These are phyloP conservation scores for Tetratostichococcus sp. DNA, from an alignment of 139 green algal species.

Conservation along the genomic window DNA sequence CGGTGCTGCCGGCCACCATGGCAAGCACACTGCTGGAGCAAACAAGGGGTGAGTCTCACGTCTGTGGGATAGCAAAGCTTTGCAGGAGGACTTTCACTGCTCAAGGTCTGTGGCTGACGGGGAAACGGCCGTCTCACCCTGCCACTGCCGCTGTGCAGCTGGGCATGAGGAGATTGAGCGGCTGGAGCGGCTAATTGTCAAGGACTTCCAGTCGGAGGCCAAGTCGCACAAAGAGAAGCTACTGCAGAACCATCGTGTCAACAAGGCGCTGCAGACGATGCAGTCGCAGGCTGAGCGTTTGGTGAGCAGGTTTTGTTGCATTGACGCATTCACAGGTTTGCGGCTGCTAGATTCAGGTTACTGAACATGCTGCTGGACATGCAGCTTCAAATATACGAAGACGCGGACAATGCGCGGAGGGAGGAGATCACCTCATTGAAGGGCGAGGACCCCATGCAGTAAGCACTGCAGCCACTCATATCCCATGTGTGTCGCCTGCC, in stretches of 20 bases:
- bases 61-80: neutral
- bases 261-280: slow-evolving; percentile 73
- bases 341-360: neutral
- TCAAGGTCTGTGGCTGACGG: too few relatives aligned
- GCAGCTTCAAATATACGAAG: slow-evolving; percentile 81
- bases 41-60: slow-evolving; percentile 57
- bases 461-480: too few relatives aligned
- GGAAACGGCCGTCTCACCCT: too few relatives aligned
- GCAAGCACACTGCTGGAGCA: slow-evolving; percentile 87
- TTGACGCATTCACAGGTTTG: neutral
- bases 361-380: neutral
- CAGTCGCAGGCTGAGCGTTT: slow-evolving; percentile 65
- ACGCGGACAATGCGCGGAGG: slow-evolving; percentile 72
- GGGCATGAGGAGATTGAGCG: slow-evolving; percentile 92
- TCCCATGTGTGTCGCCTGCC: too few relatives aligned
- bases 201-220: slow-evolving; percentile 74
- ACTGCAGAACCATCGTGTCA: slow-evolving; percentile 78
- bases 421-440: slow-evolving; percentile 88
- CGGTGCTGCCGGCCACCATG: slow-evolving; percentile 42
- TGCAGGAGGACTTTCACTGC: too few relatives aligned
- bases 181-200: slow-evolving; percentile 77
- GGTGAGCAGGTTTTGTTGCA: slow-evolving; percentile 59
- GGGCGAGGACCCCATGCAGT: slow-evolving; percentile 32
- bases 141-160: slow-evolving; percentile 26
- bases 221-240: slow-evolving; percentile 74